Evolutionary conservation across 2,329 filamentous ascomycete genomes (phyloP).

Genomic region (Aspergillus uvarum): DNA sequence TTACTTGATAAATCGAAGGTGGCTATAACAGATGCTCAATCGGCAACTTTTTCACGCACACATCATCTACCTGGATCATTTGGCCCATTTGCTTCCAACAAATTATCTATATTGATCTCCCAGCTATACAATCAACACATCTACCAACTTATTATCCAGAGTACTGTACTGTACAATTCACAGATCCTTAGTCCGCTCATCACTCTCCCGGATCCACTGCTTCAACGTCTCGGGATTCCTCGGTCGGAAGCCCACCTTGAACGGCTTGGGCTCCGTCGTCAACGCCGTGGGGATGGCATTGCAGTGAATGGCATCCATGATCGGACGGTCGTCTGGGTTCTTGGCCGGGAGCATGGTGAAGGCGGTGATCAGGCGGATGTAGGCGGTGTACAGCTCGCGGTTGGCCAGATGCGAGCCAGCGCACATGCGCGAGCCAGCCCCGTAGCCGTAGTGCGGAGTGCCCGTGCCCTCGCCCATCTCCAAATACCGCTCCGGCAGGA

Average conservation of each 20-base stretch:
- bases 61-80: too few species aligned
- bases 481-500: constrained; percentile 71
- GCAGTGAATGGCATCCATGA: constrained; percentile 59
- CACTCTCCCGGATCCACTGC: constrained; percentile 55
- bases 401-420: constrained; percentile 64
- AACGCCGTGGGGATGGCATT: constrained; percentile 58
- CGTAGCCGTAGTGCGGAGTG: constrained; percentile 63
- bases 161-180: constrained; percentile 21
- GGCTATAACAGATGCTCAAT: too few species aligned
- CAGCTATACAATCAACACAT: too few species aligned
- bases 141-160: too few species aligned
- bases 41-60: too few species aligned
- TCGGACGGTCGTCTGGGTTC: constrained; percentile 50
- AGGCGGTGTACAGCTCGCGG: constrained; percentile 62
- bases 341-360: constrained; percentile 56
- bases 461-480: constrained; percentile 51
- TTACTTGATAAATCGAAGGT: too few species aligned
- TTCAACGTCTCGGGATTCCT: constrained; percentile 49
- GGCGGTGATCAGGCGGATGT: constrained; percentile 58
- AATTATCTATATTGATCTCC: too few species aligned
- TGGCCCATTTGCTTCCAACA: too few species aligned
- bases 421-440: constrained; percentile 64
- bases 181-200: constrained; percentile 52
- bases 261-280: constrained; percentile 62
- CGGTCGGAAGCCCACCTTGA: constrained; percentile 58